These are phyloP conservation scores for Megacollybia marginata DNA, from an alignment of 768 basidiomycete species.

Conservation along the genomic window DNA sequence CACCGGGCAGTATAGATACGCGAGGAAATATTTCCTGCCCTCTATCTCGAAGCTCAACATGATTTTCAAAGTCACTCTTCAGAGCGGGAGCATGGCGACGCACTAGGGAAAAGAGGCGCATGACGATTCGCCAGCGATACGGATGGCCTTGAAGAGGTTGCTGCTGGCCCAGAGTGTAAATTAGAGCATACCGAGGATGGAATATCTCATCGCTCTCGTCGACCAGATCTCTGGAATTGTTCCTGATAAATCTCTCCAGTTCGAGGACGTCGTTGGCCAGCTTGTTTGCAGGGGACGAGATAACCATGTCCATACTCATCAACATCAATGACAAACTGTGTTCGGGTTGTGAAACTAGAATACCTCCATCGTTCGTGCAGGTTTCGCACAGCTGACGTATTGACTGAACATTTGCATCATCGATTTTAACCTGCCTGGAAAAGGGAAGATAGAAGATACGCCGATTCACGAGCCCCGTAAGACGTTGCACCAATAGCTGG, in stretches of 20 bases:
- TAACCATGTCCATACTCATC: conserved; percentile 32
- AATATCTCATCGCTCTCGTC: conserved; percentile 45
- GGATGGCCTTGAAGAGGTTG: conserved; percentile 30
- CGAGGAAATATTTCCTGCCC: neutral
- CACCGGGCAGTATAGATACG: neutral
- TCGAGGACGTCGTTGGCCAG: conserved; percentile 15
- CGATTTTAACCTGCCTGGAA: conserved; percentile 28
- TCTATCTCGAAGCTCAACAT: neutral
- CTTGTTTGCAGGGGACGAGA: conserved; percentile 1
- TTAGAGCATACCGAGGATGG: conserved; percentile 37
- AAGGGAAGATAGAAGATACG: conserved; percentile 45
- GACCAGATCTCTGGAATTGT: conserved; percentile 28
- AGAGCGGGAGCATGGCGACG: conserved; percentile 1
- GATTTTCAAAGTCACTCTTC: neutral
- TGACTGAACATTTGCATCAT: conserved; percentile 6
- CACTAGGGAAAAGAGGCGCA: conserved; percentile 29
- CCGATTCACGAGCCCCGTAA: conserved; percentile 37
- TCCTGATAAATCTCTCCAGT: conserved; percentile 19
- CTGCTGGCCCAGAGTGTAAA: conserved; percentile 37
- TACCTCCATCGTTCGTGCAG: conserved; percentile 30
- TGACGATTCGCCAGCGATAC: conserved; percentile 33
- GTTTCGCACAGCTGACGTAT: conserved; percentile 26
- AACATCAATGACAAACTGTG: conserved; percentile 46
- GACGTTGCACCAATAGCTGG: conserved; percentile 32
- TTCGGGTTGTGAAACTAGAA: conserved; percentile 47